Base-by-base conservation (phyloP, 768 basidiomycete species). In the Amanita rubescens region DNA sequence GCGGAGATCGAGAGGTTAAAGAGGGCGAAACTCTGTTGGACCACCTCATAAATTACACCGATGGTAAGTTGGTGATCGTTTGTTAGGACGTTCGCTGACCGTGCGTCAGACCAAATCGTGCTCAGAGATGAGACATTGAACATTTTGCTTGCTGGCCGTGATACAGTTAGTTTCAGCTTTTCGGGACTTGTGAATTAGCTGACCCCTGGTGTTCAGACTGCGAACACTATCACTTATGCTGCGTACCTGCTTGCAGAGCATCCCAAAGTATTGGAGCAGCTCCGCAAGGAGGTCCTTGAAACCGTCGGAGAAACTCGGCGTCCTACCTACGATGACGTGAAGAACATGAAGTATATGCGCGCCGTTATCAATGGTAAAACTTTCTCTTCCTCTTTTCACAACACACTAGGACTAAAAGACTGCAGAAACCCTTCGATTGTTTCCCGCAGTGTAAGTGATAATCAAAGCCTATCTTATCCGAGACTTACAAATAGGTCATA, bases 121-220 rank as follows among this genome's bases (percentile, higher is more conserved):
- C 62, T 83, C n/a, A 72, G 72, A 52, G 80, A 81, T 56, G 68
- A 69, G 46, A 59, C 67, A 3, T 59, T 80, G n/a, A 82, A 82
- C 56, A 76, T 83, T 38, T 64, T 80, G 14, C 69, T 83, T 20
- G 80, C 81, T 20, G 80, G 78, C 8, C 70, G 79, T 24, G 82
- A 84, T 54, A 84, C 81, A 2, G 75, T 75, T 49, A 22, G 61
- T 17, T 54, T 49, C 9, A 25, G 14, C 32, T 34, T 5, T 3
- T 4, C 14, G 24, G 1, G 34, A 8, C 9, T 5, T 50, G 10
- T n/a, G 41, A 10, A 0, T 17, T 12, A 14, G 2, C 37, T 20
- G 27, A 48, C 17, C 14, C 48, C n/a, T 55, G 15, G 9, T 14
- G 5, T 33, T 19, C 46, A 74, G 71, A 77, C 76, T 1, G 68